Conservation (phyloP, 306 rosid species). For the Trichosanthes truncata region DNA sequence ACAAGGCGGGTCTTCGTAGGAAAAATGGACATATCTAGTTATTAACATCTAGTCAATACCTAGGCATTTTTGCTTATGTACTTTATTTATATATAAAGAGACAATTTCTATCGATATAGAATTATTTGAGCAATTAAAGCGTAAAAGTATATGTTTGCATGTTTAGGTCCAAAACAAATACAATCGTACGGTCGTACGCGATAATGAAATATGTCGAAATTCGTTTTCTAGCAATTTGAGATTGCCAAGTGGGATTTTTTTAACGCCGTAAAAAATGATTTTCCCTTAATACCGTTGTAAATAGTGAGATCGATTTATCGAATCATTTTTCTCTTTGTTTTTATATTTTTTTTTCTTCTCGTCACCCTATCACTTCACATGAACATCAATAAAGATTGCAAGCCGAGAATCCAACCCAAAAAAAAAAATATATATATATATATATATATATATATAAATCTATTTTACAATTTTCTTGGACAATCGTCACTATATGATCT, state of each 20-base stretch:
- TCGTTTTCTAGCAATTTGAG: neutral
- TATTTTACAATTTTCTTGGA: neutral
- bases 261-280: neutral
- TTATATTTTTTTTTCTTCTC: neutral
- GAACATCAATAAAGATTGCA: neutral
- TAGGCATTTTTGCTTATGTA: too few relatives aligned
- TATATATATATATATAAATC: too few relatives aligned
- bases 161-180: neutral
- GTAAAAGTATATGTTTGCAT: neutral
- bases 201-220: too few relatives aligned
- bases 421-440: too few relatives aligned
- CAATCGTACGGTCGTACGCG: neutral
- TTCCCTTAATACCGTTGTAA: neutral
- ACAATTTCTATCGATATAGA: too few relatives aligned
- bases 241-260: neutral
- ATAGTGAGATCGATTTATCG: neutral
- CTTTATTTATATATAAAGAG: too few relatives aligned
- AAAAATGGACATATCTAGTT: too few relatives aligned
- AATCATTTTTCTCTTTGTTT: neutral
- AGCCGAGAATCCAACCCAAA: neutral
- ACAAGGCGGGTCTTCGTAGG: too few relatives aligned
- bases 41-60: too few relatives aligned
- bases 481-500: neutral
- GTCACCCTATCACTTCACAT: neutral
- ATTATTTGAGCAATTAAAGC: too few relatives aligned